Evolutionary conservation across 2,329 filamentous ascomycete genomes (phyloP), one percentile per base, ranked within the genome.

Genomic region (Aspergillus fischeri): DNA sequence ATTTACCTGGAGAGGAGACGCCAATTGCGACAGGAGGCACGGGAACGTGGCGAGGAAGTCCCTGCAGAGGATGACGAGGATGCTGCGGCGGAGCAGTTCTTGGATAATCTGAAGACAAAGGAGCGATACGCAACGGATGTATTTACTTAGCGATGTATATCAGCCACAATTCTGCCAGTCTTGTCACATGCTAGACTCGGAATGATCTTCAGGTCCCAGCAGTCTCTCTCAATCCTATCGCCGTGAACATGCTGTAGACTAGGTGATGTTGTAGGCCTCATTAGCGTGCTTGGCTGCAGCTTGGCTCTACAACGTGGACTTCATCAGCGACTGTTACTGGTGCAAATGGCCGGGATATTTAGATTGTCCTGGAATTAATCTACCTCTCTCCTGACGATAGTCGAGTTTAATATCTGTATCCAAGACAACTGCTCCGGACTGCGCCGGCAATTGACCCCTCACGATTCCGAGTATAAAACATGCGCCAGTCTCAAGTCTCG

Each of bases 1-100:
- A 72, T 79, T 17, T 67, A 67, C 11, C 60, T 75, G n/a, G 64
- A 70, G 48, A 60, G 56, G 29, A 55, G 65, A 7, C 45, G 49
- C 4, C 62, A 66, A 51, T 70, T 78, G 25, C 71, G 75, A 5
- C 64, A 97, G 14, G 20, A 27, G 44, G 21, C 20, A 2, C 44
- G 44, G 24, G 21, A 47, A 7, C 44, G 44, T 7, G 44, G 44
- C 11, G 44, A 47, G 44, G 44, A 47, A 3, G 11, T 47, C 5
- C 1, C 44, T 17, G 32, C 32, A 17, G 44, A 47, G 4, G 44
- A 47, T 3, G 44, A 47, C 24, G 44, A 47, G 44, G 24, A 47
- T n/a, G 24, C 44, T 11, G 44, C 44, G 21, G 44, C 44, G 1
- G 44, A 47, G 44, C 1, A 47, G 5, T 47, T 47, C 21, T 17